Evolutionary conservation across 805 yeast species (phyloP).

Genomic region (Sugiyamaella qingdaonensis): DNA sequence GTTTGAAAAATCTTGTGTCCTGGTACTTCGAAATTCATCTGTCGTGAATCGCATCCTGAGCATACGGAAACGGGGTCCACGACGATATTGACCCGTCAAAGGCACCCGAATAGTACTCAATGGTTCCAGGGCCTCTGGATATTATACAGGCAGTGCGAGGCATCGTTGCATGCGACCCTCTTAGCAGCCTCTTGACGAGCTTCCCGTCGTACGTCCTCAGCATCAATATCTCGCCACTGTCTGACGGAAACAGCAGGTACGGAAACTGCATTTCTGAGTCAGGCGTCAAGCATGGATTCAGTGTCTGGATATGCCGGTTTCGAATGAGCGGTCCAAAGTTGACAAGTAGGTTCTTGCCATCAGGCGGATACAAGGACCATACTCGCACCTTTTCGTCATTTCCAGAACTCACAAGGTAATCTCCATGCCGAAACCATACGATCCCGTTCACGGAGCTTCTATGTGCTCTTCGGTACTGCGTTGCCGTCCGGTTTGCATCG

Average conservation of each 20-base stretch:
- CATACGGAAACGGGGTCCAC: slow-evolving; percentile 44
- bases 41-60: too few relatives aligned
- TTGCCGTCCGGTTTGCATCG: slow-evolving; percentile 26
- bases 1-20: too few relatives aligned
- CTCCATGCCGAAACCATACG: slow-evolving; percentile 67
- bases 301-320: slow-evolving; percentile 55
- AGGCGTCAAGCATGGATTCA: slow-evolving; percentile 53
- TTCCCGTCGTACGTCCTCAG: slow-evolving; percentile 60
- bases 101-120: slow-evolving; percentile 55
- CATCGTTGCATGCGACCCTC: slow-evolving; percentile 37
- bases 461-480: slow-evolving; percentile 55
- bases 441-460: slow-evolving; percentile 75
- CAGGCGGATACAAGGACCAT: slow-evolving; percentile 64
- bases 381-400: slow-evolving; percentile 74
- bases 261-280: slow-evolving; percentile 50
- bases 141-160: slow-evolving; percentile 51
- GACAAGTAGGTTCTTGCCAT: slow-evolving; percentile 53
- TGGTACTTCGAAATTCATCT: too few relatives aligned
- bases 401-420: slow-evolving; percentile 60
- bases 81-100: slow-evolving; percentile 60
- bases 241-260: slow-evolving; percentile 66
- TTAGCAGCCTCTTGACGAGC: slow-evolving; percentile 51
- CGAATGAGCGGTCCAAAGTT: slow-evolving; percentile 77
- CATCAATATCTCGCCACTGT: slow-evolving; percentile 64
- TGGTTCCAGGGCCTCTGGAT: slow-evolving; percentile 42